Evolutionary conservation across 208 protist species (phyloP), one percentile per base, ranked within the genome.

Genomic region (Leishmania mexicana): DNA sequence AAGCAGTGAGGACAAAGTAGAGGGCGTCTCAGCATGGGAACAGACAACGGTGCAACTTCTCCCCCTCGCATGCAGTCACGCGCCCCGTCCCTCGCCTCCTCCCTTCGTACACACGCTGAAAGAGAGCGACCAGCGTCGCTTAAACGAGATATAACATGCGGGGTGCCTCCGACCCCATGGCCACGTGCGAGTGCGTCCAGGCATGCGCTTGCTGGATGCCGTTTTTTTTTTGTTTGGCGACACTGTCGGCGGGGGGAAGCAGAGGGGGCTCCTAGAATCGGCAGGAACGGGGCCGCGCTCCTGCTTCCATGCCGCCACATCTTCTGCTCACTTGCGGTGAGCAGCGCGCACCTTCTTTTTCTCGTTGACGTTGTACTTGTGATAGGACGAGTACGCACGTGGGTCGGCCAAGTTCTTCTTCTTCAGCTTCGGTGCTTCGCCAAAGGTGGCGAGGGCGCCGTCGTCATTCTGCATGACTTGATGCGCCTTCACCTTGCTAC

Each of bases 361-460:
- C 75, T 98, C 95, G 62, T 98, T 98, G 40, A 98, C 85, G 81
- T 98, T 98, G 86, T 96, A 98, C 75, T 87, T 93, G 72, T 97
- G 91, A 79, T 98, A 98, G 11, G 93, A 96, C 1, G 92, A 96
- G 51, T 79, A 84, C 70, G 89, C 85, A 5, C 89, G 88, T 21
- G 89, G 91, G 64, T 93, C 85, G 8, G 84, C 87, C 5, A 93
- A 82, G 75, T 98, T 87, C 49, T 88, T 84, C 79, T 94, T 95
- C 70, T 88, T 93, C 45, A 80, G 83, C 75, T 92, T 83, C n/a
- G 84, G 82, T 49, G 85, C 81, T 70, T 93, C 87, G 42, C 94
- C 93, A 81, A 96, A 97, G 28, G 81, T 85, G 70, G 91, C 93
- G 47, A 98, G 88, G 3, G 94, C 93, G 76, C 95, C 88, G 58